A percentile compares a stretch with the other conserved stretches of the same genome.
phyloP scores from a whole-genome alignment of 2,329 filamentous ascomycete genomes.

The Cladosporium oxysporum region DNA sequence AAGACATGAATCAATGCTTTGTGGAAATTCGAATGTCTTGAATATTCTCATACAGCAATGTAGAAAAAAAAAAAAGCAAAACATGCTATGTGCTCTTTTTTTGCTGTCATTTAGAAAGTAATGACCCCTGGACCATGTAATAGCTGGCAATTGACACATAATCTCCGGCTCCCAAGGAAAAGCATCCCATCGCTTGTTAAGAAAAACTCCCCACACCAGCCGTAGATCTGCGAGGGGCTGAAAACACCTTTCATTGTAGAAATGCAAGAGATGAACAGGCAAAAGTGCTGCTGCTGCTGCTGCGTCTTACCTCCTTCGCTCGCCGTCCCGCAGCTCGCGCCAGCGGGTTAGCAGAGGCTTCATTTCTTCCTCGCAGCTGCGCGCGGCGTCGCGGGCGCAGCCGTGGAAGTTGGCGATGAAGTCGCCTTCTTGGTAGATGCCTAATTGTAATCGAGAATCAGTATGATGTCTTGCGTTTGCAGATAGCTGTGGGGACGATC shows the following conservation, averaged over 20 bases:
- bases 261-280: background rate
- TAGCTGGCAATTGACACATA: background rate
- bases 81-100: background rate
- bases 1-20: background rate
- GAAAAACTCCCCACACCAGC: background rate
- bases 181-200: background rate
- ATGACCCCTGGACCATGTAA: background rate
- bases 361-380: constrained; percentile 70
- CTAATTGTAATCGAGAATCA: constrained; percentile 22
- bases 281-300: background rate
- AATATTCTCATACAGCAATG: background rate
- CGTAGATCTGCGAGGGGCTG: background rate
- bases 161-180: background rate
- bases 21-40: background rate
- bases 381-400: constrained; percentile 59
- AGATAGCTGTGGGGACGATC: too few species aligned
- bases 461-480: constrained; percentile 20
- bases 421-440: constrained; percentile 76
- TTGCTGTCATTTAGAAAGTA: background rate
- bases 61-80: background rate
- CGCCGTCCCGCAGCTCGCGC: constrained; percentile 36
- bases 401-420: constrained; percentile 77
- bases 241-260: background rate
- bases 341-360: constrained; percentile 49
- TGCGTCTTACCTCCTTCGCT: background rate